These are phyloP conservation scores for Pseudogymnoascus sp. DNA, from an alignment of 2,329 filamentous ascomycete genomes.

Conservation along the genomic window DNA sequence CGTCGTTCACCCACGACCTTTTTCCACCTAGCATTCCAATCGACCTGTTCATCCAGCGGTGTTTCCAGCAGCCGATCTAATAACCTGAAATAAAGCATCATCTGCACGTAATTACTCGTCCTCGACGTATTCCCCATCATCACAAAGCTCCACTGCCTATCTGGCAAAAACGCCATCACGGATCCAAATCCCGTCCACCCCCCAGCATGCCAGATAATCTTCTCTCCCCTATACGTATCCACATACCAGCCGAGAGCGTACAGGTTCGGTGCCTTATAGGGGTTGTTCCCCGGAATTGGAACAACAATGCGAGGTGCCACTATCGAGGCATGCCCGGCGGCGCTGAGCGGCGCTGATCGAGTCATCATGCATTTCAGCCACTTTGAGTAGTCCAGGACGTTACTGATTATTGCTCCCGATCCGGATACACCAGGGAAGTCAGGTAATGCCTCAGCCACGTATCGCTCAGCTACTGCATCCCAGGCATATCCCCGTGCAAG, in stretches of 20 bases:
- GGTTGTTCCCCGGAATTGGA: conserved; percentile 11
- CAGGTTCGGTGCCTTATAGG: conserved; percentile 28
- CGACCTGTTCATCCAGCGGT: conserved; percentile 28
- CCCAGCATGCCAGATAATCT: conserved; percentile 37
- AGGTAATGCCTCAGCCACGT: conserved; percentile 22
- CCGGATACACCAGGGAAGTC: conserved; percentile 32
- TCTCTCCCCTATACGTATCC: conserved; percentile 36
- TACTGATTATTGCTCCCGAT: conserved; percentile 41
- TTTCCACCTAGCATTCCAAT: conserved; percentile 29
- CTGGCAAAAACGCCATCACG: conserved; percentile 39
- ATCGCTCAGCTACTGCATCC: conserved; percentile 23
- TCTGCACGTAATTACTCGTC: conserved; percentile 32
- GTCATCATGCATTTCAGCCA: conserved; percentile 45
- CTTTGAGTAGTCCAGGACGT: conserved; percentile 42
- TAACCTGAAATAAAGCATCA: conserved; percentile 32
- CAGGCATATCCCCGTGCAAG: conserved; percentile 40
- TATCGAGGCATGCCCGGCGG: conserved; percentile 28
- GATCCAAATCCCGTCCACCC: conserved; percentile 40
- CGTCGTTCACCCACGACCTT: conserved; percentile 20
- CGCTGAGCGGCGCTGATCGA: conserved; percentile 30
- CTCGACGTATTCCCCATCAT: conserved; percentile 38
- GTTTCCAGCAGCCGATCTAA: conserved; percentile 35
- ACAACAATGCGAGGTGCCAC: conserved; percentile 29
- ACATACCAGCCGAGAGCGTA: conserved; percentile 38
- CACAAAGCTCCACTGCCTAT: conserved; percentile 36